A percentile compares a stretch with the other conserved stretches of the same genome.
Evolutionary conservation across 495 filamentous ascomycete genomes (phyloP).

Genomic region (Aspergillus cristatus): DNA sequence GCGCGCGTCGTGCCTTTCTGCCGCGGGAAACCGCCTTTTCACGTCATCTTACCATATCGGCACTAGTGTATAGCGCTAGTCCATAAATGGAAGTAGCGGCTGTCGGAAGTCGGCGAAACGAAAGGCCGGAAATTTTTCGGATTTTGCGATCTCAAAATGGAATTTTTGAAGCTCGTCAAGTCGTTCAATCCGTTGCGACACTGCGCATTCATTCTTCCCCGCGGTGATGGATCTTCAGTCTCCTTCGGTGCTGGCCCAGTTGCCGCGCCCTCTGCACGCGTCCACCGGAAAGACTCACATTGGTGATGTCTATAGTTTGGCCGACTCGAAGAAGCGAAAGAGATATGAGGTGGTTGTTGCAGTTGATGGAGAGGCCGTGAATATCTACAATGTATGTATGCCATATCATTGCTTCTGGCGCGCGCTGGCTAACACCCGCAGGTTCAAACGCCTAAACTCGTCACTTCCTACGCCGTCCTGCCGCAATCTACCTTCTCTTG

Average conservation of each 20-base stretch:
- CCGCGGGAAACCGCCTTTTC: background rate
- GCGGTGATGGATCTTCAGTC: constrained; percentile 36
- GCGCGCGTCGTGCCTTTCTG: constrained; percentile 6
- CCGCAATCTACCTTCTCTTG: constrained; percentile 73
- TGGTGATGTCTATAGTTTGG: constrained; percentile 62
- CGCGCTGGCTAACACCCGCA: constrained; percentile 21
- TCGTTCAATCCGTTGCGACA: constrained; percentile 6
- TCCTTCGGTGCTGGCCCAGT: constrained; percentile 50
- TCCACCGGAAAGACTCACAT: constrained; percentile 50
- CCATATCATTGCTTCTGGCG: background rate
- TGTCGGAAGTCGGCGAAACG: constrained; percentile 16
- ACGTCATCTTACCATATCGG: constrained; percentile 3
- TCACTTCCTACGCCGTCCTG: constrained; percentile 78
- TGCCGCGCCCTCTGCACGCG: constrained; percentile 57
- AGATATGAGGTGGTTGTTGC: constrained; percentile 75
- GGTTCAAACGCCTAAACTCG: constrained; percentile 69
- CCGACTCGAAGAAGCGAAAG: constrained; percentile 73
- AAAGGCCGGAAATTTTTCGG: constrained; percentile 38
- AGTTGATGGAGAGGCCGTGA: constrained; percentile 84
- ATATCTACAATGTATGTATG: constrained; percentile 76
- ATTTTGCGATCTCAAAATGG: constrained; percentile 21
- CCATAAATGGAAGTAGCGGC: constrained; percentile 4
- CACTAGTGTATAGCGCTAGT: constrained; percentile 7
- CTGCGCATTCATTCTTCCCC: constrained; percentile 5
- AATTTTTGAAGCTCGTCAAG: constrained; percentile 14